Conservation (phyloP, 1,284 basidiomycete species). For the Sanghuangporus sanghuang region DNA sequence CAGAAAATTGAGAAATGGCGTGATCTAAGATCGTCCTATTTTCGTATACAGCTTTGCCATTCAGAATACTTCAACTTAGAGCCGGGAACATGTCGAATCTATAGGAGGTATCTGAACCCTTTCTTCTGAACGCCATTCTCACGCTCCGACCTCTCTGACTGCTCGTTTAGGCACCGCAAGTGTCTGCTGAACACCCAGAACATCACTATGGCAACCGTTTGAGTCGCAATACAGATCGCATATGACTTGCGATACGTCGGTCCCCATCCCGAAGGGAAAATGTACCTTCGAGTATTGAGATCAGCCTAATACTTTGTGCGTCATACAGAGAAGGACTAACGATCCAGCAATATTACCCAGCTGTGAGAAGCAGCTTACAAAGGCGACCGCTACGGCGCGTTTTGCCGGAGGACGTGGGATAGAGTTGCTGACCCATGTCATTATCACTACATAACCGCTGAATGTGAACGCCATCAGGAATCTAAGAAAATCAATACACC, state of each 20-base stretch:
- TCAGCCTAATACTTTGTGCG: neutral
- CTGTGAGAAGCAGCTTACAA: constrained; percentile 30
- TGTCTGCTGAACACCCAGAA: constrained; percentile 41
- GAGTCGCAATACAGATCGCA: constrained; percentile 32
- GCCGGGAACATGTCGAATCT: neutral
- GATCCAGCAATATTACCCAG: constrained; percentile 30
- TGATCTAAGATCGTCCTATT: neutral
- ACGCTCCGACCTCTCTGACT: constrained; percentile 28
- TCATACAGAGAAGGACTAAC: constrained; percentile 12
- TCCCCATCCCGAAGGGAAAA: constrained; percentile 37
- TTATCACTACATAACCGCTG: constrained; percentile 29
- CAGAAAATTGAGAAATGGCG: neutral
- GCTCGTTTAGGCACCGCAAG: constrained; percentile 31
- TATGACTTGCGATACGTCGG: constrained; percentile 38
- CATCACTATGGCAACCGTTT: constrained; percentile 40
- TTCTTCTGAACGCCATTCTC: constrained; percentile 25
- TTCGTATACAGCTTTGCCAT: neutral
- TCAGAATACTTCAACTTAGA: neutral
- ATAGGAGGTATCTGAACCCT: constrained; percentile 27
- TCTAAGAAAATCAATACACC: constrained; percentile 12
- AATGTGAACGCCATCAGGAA: constrained; percentile 32
- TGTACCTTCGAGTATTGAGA: constrained; percentile 24
- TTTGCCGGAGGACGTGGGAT: constrained; percentile 35
- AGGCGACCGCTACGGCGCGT: constrained; percentile 34
- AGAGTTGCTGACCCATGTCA: constrained; percentile 34